Base-by-base conservation (phyloP, 352 stramenopile species). In the Aphanomyces stellatus region DNA sequence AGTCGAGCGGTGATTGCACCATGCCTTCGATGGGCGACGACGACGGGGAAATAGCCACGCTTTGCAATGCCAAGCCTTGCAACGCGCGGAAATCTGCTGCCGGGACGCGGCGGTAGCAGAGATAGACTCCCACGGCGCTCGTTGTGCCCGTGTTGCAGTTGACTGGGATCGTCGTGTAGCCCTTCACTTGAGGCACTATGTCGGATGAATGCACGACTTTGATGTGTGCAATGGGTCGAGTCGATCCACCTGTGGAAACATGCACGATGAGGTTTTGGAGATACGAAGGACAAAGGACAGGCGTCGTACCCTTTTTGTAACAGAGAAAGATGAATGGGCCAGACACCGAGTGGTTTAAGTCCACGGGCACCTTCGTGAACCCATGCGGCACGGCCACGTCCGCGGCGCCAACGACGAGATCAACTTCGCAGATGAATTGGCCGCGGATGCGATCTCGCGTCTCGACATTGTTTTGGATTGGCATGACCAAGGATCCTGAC, bases 291-390 rank as follows among this genome's bases (percentile, higher is more conserved):
- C 25, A 17, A 60, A 37, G 19, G 19, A 43, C n/a, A 7, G 35
- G 19, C 27, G n/a, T 13, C 4, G 28, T 5, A 67, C 60, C 60
- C 35, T 27, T 41, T 11, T 51, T 49, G 27, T 59, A 59, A 71
- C 83, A 93, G 31, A 93, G 65, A 48, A 71, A 61, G 40, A 85
- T 72, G 66, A 88, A 89, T 53, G 84, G 74, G 0, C 69, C 74
- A 15, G 55, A 15, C 2, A 57, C 70, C 1, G 72, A 74, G 64
- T 83, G 65, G 55, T 90, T 90, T 37, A 93, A 28, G 62, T 89
- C 81, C 27, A 48, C 72, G 0, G 71, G 25, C 27, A 91, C 73
- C 64, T 80, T 88, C n/a, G 89, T 70, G 60, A 80, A 81, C 13
- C 63, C 72, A 7, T 59, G 17, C 0, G 73, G 76, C 19, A 19